phyloP scores from a whole-genome alignment of 1,139 yeast species.

The Debaryomyces subglobosus region DNA sequence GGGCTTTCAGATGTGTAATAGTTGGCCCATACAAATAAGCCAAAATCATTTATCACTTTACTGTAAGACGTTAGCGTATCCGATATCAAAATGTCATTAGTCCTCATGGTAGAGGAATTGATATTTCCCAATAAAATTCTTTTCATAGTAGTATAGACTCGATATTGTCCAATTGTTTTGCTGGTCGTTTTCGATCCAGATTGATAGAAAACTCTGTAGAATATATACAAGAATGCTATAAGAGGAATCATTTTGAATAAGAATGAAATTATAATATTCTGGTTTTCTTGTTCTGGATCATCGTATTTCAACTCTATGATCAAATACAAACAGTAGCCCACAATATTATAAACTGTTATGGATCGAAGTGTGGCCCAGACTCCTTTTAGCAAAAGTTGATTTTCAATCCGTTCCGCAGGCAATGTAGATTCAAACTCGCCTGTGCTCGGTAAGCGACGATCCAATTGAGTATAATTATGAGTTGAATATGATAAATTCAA shows the following conservation, averaged over 20 bases:
- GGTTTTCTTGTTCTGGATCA: constrained; percentile 12
- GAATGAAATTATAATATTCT: constrained; percentile 7
- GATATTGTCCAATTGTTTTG: constrained; percentile 39
- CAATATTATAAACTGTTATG: constrained; percentile 23
- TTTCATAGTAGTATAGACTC: constrained; percentile 51
- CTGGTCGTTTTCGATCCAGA: constrained; percentile 10
- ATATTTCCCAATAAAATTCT: constrained; percentile 61
- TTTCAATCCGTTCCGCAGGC: constrained; percentile 37
- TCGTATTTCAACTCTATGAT: constrained; percentile 19
- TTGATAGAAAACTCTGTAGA: constrained; percentile 23
- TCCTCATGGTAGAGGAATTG: constrained; percentile 57
- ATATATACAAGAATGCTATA: constrained; percentile 19
- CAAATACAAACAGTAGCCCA: constrained; percentile 27
- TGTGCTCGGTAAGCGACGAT: constrained; percentile 20
- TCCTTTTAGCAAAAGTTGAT: constrained; percentile 34
- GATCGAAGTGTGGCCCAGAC: constrained; percentile 32
- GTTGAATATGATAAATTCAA: constrained; percentile 42
- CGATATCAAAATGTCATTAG: constrained; percentile 77
- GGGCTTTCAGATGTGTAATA: constrained; percentile 21
- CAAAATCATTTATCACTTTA: constrained; percentile 72
- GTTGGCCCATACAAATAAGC: constrained; percentile 44
- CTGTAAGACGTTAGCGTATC: constrained; percentile 83
- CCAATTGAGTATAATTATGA: constrained; percentile 40
- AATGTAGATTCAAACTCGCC: constrained; percentile 41
- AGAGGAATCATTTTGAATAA: constrained; percentile 21